A percentile compares a stretch with the other conserved stretches of the same genome.
phyloP scores from a whole-genome alignment of 2,329 filamentous ascomycete genomes.

The Scedosporium boydii region DNA sequence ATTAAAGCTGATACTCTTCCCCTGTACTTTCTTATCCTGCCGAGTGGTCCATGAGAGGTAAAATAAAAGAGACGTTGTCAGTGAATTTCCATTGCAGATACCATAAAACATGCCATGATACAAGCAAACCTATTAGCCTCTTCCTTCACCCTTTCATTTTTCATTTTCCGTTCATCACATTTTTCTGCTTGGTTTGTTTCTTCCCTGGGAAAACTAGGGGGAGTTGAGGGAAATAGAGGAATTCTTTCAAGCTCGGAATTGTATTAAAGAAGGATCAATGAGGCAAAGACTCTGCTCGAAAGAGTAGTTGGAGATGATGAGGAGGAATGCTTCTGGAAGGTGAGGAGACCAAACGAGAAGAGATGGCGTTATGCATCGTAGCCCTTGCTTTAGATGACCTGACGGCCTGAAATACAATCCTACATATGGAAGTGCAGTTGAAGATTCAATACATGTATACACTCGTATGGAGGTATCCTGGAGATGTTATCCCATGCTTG shows the following conservation, averaged over 20 bases:
- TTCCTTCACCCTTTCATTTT: not conserved
- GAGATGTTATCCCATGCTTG: too few relatives aligned
- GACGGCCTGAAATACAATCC: not conserved
- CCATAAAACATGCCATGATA: not conserved
- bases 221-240: not conserved
- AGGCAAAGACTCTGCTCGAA: not conserved
- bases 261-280: not conserved
- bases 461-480: not conserved
- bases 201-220: not conserved
- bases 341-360: not conserved
- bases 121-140: not conserved
- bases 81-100: not conserved
- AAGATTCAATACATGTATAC: not conserved
- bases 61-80: not conserved
- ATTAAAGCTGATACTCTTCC: not conserved
- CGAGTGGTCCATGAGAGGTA: not conserved
- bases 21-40: not conserved
- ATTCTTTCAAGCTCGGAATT: not conserved
- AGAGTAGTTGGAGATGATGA: not conserved
- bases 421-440: not conserved
- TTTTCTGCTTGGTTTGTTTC: not conserved
- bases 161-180: not conserved
- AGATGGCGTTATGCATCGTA: not conserved
- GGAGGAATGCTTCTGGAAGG: not conserved
- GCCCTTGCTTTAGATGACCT: not conserved